Evolutionary conservation across 2,329 filamentous ascomycete genomes (phyloP), one percentile per base, ranked within the genome.

Genomic region (Neofusicoccum parvum): DNA sequence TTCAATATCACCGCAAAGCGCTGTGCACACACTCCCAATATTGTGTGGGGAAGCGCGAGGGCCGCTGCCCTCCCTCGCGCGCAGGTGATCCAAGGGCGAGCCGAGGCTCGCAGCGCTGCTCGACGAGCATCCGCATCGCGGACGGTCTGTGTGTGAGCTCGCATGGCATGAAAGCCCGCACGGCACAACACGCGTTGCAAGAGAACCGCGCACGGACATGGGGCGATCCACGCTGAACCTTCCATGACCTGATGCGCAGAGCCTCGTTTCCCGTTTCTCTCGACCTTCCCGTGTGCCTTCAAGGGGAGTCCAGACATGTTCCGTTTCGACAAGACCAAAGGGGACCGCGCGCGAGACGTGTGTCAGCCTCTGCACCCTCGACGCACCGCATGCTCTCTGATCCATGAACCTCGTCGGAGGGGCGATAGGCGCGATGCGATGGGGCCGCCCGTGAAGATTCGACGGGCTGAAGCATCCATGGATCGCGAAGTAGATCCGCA

Each of bases 111-210:
- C 32, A 53, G 49, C 32, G 49, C 49, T 53, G 49, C 49, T 53
- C 34, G 32, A 53, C 27, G 27, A 32, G 27, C 27, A 32, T 32
- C 27, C 27, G 32, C 56, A 37, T 60, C 43, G 56, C 23, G 20
- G 27, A 48, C 56, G 56, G 56, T 60, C 56, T 60, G 56, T 60
- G 56, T 60, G 43, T 36, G 56, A 60, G 56, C 56, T 60, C 56
- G 56, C 56, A 60, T 60, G 23, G 39, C 49, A 56, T 54, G 49
- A 37, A 53, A 46, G 23, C 27, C 39, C n/a, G 50, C 51, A 37
- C 62, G 62, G 41, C 62, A 63, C 60, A 45, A 51, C 36, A 51
- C 48, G 46, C 59, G 59, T 63, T 63, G 49, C 60, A 64, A 45
- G 6, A 45, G 23, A 41, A 23, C 37, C 37, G 34, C 36, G 51